Base-by-base conservation (phyloP, 352 stramenopile species). In the Pythium grandisporangium region DNA sequence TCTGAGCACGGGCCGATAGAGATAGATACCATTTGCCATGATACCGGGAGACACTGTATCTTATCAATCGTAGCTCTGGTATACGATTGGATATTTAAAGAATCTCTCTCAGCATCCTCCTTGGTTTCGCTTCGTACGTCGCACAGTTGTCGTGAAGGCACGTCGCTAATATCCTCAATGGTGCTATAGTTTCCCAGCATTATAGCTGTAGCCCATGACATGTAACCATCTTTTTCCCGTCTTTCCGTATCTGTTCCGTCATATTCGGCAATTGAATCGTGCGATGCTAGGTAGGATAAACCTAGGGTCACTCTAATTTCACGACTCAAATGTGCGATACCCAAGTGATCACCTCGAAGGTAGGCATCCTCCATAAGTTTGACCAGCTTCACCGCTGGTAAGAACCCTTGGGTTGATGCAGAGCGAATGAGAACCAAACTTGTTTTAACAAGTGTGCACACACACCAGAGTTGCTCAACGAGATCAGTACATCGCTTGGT, bases 401-500 rank as follows among this genome's bases (percentile, higher is more conserved):
- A 48, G 48, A 83, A 73, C n/a, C 51, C 53, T 29, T 55, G 58
- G 20, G 25, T 29, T 26, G 48, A 39, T 22, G 58, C 61, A 13
- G 66, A 75, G 1, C 58, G 65, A 10, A 86, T 45, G 16, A 86
- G 38, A 14, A 29, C 44, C 12, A 61, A 33, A 42, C 71, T 84
- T 19, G 51, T 46, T 21, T 48, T 38, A 5, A 66, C 71, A 12
- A 88, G 45, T 45, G 70, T 51, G 33, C 69, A 61, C 30, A 75
- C 62, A 10, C 54, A 63, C 20, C 79, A 67, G n/a, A 72, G 46
- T 17, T 51, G 51, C 45, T 85, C 75, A 27, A 85, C 24, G n/a
- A 48, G 40, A 30, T 66, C 29, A 16, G 25, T 30, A 30, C 71
- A 85, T 13, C 40, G 34, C 10, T 69, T 63, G n/a, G 71, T 49